Percentiles rank a stretch among this genome's conserved stretches.
Evolutionary conservation across 2,329 filamentous ascomycete species (phyloP).

Genomic region (Penicillium rolfsii): DNA sequence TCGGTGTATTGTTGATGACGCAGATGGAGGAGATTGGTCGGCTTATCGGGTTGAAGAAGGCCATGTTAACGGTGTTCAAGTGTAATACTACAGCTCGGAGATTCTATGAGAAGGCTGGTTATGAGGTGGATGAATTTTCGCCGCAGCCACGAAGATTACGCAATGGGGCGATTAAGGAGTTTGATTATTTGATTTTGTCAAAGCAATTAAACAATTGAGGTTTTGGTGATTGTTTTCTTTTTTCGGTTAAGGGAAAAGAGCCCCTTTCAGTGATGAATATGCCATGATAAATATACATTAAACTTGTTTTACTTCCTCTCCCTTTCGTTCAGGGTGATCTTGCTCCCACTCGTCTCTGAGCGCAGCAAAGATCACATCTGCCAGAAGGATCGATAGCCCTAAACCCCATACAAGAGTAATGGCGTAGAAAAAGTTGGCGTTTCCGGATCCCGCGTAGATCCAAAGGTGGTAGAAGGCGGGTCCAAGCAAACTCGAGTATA

Average conservation of each 20-base stretch:
- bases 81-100: conserved; percentile 52
- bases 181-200: conserved; percentile 59
- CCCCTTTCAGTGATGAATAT: conserved; percentile 11
- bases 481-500: conserved; percentile 87
- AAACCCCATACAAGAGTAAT: conserved; percentile 99
- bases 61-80: conserved; percentile 64
- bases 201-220: conserved; percentile 41
- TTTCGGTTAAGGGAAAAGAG: conserved; percentile 9
- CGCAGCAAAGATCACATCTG: conserved; percentile 84
- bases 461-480: conserved; percentile 96
- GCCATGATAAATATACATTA: conserved; percentile 47
- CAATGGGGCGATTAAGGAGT: conserved; percentile 53
- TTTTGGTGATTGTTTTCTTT: conserved; percentile 5
- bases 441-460: conserved; percentile 97
- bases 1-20: conserved; percentile 57
- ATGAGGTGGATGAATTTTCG: conserved; percentile 56
- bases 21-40: conserved; percentile 53
- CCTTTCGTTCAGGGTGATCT: conserved; percentile 85
- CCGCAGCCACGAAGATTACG: conserved; percentile 54
- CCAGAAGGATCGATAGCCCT: conserved; percentile 81
- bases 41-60: conserved; percentile 55
- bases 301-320: conserved; percentile 85
- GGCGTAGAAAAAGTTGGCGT: conserved; percentile 99
- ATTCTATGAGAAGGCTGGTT: conserved; percentile 58
- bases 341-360: conserved; percentile 93